Conservation (phyloP, 805 yeast genomes). For the Candida ulmi region DNA sequence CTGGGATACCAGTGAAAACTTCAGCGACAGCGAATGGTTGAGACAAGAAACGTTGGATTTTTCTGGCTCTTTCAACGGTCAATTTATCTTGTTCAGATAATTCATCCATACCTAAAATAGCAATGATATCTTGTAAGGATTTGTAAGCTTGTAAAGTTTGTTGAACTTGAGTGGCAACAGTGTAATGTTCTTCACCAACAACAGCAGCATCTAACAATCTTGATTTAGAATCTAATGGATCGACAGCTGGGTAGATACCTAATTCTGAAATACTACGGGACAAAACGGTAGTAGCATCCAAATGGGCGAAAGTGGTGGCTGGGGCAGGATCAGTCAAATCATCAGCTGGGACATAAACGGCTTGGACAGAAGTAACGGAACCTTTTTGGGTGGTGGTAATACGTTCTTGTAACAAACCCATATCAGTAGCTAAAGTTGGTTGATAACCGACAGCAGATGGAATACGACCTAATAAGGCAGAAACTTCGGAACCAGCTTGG, state of each 20-base stretch:
- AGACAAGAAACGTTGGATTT: constrained; percentile 99
- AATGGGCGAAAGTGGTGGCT: constrained; percentile 99
- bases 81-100: constrained; percentile 97
- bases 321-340: constrained; percentile 99
- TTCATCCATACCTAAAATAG: constrained; percentile 99
- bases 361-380: constrained; percentile 99
- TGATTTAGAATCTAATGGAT: constrained; percentile 98
- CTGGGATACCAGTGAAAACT: constrained; percentile 99
- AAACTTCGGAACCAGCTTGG: constrained; percentile 99
- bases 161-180: constrained; percentile 91
- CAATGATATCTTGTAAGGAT: constrained; percentile 99
- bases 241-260: constrained; percentile 99
- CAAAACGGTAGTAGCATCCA: constrained; percentile 99
- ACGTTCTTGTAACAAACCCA: constrained; percentile 99
- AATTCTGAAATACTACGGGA: constrained; percentile 99
- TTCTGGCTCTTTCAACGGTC: constrained; percentile 99
- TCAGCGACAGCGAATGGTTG: constrained; percentile 99
- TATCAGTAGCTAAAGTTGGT: constrained; percentile 99
- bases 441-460: constrained; percentile 99
- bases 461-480: constrained; percentile 99
- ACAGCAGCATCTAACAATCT: constrained; percentile 96
- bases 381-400: constrained; percentile 99
- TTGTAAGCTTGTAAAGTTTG: constrained; percentile 99
- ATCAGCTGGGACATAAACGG: constrained; percentile 99
- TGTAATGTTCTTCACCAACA: constrained; percentile 98